Base-by-base conservation (phyloP, 2,329 filamentous ascomycete species). In the Phialocephala sp. region DNA sequence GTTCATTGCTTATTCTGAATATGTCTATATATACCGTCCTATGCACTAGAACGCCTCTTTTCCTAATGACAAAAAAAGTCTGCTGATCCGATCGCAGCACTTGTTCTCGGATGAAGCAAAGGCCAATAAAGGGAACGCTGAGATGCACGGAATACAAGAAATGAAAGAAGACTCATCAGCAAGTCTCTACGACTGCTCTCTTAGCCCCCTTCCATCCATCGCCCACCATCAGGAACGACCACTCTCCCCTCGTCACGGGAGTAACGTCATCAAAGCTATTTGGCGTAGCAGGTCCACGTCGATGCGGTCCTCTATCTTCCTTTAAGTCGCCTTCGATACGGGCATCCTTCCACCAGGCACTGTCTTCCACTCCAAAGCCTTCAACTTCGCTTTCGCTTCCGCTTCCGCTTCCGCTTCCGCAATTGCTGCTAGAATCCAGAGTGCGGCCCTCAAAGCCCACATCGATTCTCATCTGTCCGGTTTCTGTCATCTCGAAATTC, bases 191-290 rank as follows among this genome's bases (percentile, higher is more conserved):
- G 3, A 80, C 80, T 2, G 79, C 85, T 47, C 77, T 85, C 70
- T 79, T 80, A 18, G 77, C 79, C 41, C 75, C 77, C 54, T 77
- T 78, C 15, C 83, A 80, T 22, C 76, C 77, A 57, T 77, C 79
- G 2, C 83, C 82, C 0, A 72, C 71, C 78, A 87, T 85, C 69
- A 89, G 75, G 72, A 86, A 86, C 0, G 85, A 84, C 87, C 87
- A 89, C 76, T 89, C 87, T 5, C 85, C 85, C 47, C 84, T 80
- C 9, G 87, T 89, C 27, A 85, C 82, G 6, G 87, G 87, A 59
- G 85, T 88, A 63, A 89, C 85, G 72, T 89, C 87, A 22, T 87
- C 86, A 68, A 85, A 86, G 8, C 79, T 82, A 68, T 88, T 87
- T 1, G 86, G 87, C 64, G 87, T 89, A 76, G 79, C 75, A 0